Evolutionary conservation across 441 rosid species (phyloP).

Genomic region (Omphalea diandra): DNA sequence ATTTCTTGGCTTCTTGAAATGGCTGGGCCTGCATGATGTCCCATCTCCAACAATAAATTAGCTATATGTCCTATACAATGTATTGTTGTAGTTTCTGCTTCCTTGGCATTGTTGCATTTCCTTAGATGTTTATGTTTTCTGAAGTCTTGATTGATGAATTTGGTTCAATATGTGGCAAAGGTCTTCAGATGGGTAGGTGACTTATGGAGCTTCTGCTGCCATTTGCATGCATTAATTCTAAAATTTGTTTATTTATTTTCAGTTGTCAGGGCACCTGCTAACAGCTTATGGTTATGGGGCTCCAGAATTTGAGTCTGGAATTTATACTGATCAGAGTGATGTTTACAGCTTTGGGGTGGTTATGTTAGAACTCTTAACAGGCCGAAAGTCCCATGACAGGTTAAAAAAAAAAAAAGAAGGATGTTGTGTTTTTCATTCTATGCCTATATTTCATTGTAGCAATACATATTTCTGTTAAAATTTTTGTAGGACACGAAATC

Average conservation of each 20-base stretch:
- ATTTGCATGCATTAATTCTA: slow-evolving; percentile 12
- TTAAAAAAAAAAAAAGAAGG: slow-evolving; percentile 29
- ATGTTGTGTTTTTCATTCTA: neutral
- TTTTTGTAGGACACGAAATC: slow-evolving; percentile 50
- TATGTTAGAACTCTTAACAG: slow-evolving; percentile 96
- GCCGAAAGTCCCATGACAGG: slow-evolving; percentile 85
- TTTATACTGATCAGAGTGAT: slow-evolving; percentile 81
- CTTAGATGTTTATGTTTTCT: neutral
- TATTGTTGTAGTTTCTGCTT: neutral
- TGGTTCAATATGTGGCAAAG: slow-evolving; percentile 9
- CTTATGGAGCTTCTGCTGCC: slow-evolving; percentile 6
- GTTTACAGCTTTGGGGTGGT: slow-evolving; percentile 97
- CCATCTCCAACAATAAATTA: neutral
- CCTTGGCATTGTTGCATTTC: slow-evolving; percentile 4
- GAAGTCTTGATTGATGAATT: neutral
- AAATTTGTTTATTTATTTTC: slow-evolving; percentile 29
- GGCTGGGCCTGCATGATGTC: too few relatives aligned
- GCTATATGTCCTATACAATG: neutral
- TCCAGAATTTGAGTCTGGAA: slow-evolving; percentile 92
- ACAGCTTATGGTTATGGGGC: slow-evolving; percentile 89
- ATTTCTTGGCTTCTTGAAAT: neutral
- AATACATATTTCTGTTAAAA: neutral
- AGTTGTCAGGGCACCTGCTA: slow-evolving; percentile 88
- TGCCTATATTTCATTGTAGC: neutral
- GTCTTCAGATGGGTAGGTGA: neutral